Evolutionary conservation across 2,329 filamentous ascomycete species (phyloP), one percentile per base, ranked within the genome.

Genomic region (Moelleriella libera): DNA sequence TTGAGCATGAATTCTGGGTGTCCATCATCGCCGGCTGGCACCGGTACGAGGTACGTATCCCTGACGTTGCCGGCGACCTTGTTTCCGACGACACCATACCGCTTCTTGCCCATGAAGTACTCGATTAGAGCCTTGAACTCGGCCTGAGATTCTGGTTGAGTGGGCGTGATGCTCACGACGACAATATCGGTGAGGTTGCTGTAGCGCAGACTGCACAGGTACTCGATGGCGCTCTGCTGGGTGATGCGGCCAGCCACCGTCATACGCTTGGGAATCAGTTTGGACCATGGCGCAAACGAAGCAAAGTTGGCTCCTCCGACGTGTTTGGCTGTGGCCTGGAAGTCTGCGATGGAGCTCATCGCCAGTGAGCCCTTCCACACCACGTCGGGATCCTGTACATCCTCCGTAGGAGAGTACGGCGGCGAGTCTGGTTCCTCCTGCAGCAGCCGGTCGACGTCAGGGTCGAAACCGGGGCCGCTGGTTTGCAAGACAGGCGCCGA

Each of bases 41-140:
- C 78, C 0, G 92, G 90, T 8, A 96, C 83, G 32, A 97, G 76
- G 62, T 97, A 97, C 1, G 89, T 86, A 60, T 97, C 90, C 50
- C 88, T 83, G 45, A 96, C 84, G 50, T 88, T 83, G 21, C 80
- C 76, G 31, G 81, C 67, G 1, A 77, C 76, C 61, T 85, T 84
- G 59, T 90, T 85, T 11, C 82, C 82, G 6, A 96, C 75, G 1
- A 97, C 90, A 21, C 88, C 90, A 61, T 94, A 98, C 34, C 88
- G 77, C 53, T 85, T 78, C 58, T 90, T 86, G 45, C 74, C 75
- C 41, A 80, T 71, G 60, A 98, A 97, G 66, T 98, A 97, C 46
- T 88, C 76, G 57, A 89, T 86, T n/a, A 97, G 71, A 14, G 76
- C 75, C 52, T 84, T 74, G 58, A 94, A 94, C 29, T 79, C 75